phyloP scores from a whole-genome alignment of 2,329 filamentous ascomycete species.

The Elsinoe australis region DNA sequence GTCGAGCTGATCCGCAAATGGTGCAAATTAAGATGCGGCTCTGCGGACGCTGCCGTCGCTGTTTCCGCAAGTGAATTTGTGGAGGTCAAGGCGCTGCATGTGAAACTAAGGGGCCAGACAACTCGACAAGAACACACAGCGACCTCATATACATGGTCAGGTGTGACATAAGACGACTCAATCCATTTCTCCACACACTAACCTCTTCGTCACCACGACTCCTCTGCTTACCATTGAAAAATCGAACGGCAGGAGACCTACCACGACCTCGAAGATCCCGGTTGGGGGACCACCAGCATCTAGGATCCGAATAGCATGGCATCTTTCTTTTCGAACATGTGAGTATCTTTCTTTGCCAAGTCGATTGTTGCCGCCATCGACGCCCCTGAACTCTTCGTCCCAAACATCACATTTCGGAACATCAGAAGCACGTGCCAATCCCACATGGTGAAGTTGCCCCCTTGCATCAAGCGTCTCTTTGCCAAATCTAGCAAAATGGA shows the following conservation, averaged over 20 bases:
- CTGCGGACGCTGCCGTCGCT: neutral
- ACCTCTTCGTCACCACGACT: conserved; percentile 4
- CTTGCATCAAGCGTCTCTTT: conserved; percentile 10
- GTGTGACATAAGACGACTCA: no score
- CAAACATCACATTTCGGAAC: no score
- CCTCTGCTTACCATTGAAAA: no score
- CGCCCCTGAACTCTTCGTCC: no score
- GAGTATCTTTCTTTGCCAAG: conserved; percentile 13
- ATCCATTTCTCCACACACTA: neutral
- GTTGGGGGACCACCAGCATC: neutral
- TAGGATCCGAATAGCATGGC: conserved; percentile 16
- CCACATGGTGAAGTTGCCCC: conserved; percentile 10
- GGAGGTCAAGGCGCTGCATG: neutral
- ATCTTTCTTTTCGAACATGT: conserved; percentile 22
- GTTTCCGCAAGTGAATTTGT: neutral
- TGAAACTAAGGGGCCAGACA: conserved; percentile 1
- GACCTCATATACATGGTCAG: no score
- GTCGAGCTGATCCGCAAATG: neutral
- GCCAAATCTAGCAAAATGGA: conserved; percentile 3
- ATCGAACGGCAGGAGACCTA: no score
- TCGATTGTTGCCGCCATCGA: neutral
- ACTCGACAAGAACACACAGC: neutral
- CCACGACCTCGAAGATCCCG: neutral
- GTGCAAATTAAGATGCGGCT: conserved; percentile 9
- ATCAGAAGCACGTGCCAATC: neutral